phyloP scores from a whole-genome alignment of 164 flowering plant genomes.

The Kalanchoe fedtschenkoi region DNA sequence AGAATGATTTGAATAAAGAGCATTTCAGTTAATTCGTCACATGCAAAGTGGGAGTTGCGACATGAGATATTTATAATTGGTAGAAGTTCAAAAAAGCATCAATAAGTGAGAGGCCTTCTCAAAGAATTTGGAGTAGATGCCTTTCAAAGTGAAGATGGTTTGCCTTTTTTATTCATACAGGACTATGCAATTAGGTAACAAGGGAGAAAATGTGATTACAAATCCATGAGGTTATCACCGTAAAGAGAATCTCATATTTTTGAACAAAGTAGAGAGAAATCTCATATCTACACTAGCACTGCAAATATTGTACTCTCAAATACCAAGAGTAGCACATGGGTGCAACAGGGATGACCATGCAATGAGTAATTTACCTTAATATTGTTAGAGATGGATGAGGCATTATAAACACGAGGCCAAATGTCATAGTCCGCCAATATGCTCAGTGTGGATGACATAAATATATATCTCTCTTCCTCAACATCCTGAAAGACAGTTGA shows the following conservation, averaged over 20 bases:
- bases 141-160: background rate
- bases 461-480: slow-evolving; percentile 72
- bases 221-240: too few relatives aligned
- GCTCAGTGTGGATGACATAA: slow-evolving; percentile 64
- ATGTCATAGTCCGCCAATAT: slow-evolving; percentile 65
- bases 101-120: background rate
- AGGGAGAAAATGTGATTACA: background rate
- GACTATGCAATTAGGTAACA: too few relatives aligned
- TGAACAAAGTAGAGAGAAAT: background rate
- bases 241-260: background rate
- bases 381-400: slow-evolving; percentile 45
- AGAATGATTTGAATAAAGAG: background rate
- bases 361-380: slow-evolving; percentile 40
- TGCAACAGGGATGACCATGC: background rate
- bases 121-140: background rate
- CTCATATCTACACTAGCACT: background rate
- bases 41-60: background rate
- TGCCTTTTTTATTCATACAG: background rate
- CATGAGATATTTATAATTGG: background rate
- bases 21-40: background rate
- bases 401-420: slow-evolving; percentile 60
- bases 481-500: slow-evolving; percentile 35
- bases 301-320: background rate
- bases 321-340: background rate
- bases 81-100: background rate